Conservation (phyloP, 2,329 filamentous ascomycete genomes). For the Neofusicoccum sp. region DNA sequence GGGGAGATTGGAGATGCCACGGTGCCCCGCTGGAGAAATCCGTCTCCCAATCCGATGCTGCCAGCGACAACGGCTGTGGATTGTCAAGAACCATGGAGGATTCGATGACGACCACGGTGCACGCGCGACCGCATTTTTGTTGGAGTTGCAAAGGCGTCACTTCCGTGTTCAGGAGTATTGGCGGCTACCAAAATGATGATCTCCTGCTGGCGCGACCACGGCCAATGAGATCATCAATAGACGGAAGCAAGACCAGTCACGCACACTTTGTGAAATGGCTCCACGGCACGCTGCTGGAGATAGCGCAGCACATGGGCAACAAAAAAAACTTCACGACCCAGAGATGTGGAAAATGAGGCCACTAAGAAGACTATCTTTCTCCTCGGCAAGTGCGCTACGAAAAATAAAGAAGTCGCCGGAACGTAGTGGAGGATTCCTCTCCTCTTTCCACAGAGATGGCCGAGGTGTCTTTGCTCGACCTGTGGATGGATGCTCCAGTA, state of each 20-base stretch:
- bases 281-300: not conserved
- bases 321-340: not conserved
- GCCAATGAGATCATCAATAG: not conserved
- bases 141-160: not conserved
- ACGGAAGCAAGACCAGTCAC: not conserved
- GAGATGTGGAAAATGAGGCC: not conserved
- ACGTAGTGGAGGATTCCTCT: not conserved
- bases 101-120: not conserved
- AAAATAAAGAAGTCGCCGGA: not conserved
- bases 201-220: constrained; percentile 6
- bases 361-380: not conserved
- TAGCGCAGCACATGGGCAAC: not conserved
- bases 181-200: constrained; percentile 11
- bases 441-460: not conserved
- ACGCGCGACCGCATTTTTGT: not conserved
- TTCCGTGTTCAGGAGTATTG: not conserved
- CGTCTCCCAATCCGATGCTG: not conserved
- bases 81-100: not conserved
- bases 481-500: not conserved
- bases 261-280: constrained; percentile 10
- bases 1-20: not conserved
- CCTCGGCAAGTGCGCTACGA: not conserved
- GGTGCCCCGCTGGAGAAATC: not conserved
- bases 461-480: not conserved
- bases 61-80: not conserved